phyloP scores from a whole-genome alignment of 1,284 basidiomycete genomes.

The Cutaneotrichosporon cutaneum region DNA sequence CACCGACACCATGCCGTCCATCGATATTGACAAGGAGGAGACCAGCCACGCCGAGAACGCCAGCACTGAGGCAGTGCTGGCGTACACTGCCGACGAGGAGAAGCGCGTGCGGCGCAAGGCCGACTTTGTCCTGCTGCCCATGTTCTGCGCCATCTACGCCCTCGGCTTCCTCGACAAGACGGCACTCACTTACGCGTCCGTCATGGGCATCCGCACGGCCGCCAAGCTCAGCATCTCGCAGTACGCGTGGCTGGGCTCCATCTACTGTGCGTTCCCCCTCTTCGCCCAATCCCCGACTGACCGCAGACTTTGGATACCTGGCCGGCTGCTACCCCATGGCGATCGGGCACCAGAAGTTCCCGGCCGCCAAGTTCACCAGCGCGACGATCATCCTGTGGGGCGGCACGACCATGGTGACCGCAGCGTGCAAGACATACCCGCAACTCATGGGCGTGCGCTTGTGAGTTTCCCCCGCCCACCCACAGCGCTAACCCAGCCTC shows the following conservation, averaged over 20 bases:
- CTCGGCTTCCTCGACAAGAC: conserved; percentile 23
- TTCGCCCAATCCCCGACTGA: conserved; percentile 4
- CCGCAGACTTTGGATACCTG: conserved; percentile 27
- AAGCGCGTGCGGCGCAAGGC: conserved; percentile 5
- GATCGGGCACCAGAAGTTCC: conserved; percentile 27
- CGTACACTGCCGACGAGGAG: conserved; percentile 1
- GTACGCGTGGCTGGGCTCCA: conserved; percentile 26
- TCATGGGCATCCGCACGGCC: conserved; percentile 17
- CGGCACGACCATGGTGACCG: conserved; percentile 22
- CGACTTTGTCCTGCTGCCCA: conserved; percentile 10
- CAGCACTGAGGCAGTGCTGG: too few species aligned
- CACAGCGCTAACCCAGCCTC: neutral
- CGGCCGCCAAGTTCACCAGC: conserved; percentile 19
- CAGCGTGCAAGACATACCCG: conserved; percentile 24
- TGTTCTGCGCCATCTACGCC: conserved; percentile 5
- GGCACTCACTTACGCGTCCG: conserved; percentile 15
- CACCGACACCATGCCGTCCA: neutral
- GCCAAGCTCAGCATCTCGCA: conserved; percentile 14
- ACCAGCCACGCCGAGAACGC: neutral
- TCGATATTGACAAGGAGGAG: neutral
- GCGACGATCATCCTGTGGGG: conserved; percentile 26
- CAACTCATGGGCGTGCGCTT: conserved; percentile 28
- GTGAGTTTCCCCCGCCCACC: neutral
- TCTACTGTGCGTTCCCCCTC: conserved; percentile 24
- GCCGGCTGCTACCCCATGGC: conserved; percentile 30